phyloP scores from a whole-genome alignment of 495 filamentous ascomycete species.

The Aspergillus coremiiformis region DNA sequence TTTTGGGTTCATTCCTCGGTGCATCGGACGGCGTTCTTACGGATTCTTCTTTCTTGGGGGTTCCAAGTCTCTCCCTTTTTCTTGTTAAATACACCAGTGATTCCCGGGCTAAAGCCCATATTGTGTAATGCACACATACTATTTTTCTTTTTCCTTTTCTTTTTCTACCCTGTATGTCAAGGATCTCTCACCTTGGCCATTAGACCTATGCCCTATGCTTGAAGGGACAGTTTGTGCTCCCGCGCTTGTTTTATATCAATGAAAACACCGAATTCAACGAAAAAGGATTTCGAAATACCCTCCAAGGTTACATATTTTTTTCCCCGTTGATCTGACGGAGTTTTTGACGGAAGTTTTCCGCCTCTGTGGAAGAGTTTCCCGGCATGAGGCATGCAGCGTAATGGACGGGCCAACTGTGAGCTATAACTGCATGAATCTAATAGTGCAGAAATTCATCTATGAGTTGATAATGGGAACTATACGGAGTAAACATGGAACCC shows the following conservation, averaged over 20 bases:
- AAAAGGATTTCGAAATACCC: background rate
- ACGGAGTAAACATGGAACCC: background rate
- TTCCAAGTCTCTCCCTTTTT: slow-evolving; percentile 9
- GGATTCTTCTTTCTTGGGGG: slow-evolving; percentile 9
- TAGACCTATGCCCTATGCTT: background rate
- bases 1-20: slow-evolving; percentile 23
- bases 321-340: background rate
- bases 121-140: slow-evolving; percentile 8
- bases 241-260: background rate
- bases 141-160: background rate
- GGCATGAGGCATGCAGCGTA: no score
- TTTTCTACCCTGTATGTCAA: background rate
- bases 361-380: slow-evolving; percentile 4
- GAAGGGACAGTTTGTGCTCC: background rate
- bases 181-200: background rate
- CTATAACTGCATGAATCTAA: background rate
- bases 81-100: slow-evolving; percentile 27
- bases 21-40: slow-evolving; percentile 40
- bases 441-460: no score
- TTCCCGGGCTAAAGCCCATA: slow-evolving; percentile 26
- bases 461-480: background rate
- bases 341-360: slow-evolving; percentile 4
- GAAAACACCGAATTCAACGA: background rate
- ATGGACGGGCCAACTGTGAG: no score
- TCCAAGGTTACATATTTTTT: background rate